These are phyloP conservation scores for Neoascochyta sp. DNA, from an alignment of 2,329 filamentous ascomycete species.

Conservation along the genomic window DNA sequence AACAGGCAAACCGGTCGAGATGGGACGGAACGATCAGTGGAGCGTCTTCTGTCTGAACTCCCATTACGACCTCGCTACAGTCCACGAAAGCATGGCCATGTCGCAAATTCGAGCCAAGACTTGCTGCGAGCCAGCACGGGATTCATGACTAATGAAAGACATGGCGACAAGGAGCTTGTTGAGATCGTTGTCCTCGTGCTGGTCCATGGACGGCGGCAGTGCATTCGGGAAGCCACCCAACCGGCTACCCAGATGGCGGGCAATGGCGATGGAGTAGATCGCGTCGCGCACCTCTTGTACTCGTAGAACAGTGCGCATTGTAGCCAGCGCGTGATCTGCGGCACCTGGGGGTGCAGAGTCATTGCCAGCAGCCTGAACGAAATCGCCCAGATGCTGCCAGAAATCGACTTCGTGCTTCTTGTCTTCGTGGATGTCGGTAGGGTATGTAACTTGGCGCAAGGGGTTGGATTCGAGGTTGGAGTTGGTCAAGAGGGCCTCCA, in stretches of 20 bases:
- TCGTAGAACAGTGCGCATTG: conserved; percentile 68
- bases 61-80: conserved; percentile 27
- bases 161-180: conserved; percentile 49
- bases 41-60: too few species aligned
- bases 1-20: too few species aligned
- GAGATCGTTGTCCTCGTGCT: conserved; percentile 34
- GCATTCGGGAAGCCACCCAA: conserved; percentile 45
- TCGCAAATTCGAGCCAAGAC: conserved; percentile 49
- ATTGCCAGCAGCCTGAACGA: conserved; percentile 63
- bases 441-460: conserved; percentile 50
- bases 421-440: conserved; percentile 40
- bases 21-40: too few species aligned
- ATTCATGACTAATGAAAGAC: conserved; percentile 47
- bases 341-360: conserved; percentile 54
- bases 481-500: conserved; percentile 74
- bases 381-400: conserved; percentile 75
- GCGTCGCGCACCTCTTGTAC: conserved; percentile 85
- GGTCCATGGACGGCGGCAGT: conserved; percentile 25
- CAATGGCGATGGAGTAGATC: conserved; percentile 81
- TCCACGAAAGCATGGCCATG: conserved; percentile 48
- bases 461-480: conserved; percentile 60
- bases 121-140: conserved; percentile 45
- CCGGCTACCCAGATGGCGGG: conserved; percentile 68
- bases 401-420: conserved; percentile 64
- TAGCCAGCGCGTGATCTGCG: conserved; percentile 62